These are phyloP conservation scores for Vitis hybrid DNA, from an alignment of 177 flowering plant species.

Conservation along the genomic window DNA sequence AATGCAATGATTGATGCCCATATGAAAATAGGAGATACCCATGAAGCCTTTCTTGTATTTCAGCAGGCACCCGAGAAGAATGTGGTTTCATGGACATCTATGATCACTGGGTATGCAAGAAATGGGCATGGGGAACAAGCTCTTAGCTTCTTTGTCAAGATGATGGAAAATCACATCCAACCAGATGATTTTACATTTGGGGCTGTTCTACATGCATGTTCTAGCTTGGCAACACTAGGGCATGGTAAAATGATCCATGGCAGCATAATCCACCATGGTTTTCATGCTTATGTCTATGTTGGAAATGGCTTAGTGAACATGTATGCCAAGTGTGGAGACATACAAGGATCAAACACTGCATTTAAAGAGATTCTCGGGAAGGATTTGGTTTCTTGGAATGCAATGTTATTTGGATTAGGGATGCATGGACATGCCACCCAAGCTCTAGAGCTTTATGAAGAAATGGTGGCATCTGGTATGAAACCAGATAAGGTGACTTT, in stretches of 20 bases:
- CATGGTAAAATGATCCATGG: slow-evolving; percentile 66
- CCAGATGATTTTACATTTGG: slow-evolving; percentile 73
- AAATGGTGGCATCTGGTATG: slow-evolving; percentile 43
- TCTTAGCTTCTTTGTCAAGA: slow-evolving; percentile 44
- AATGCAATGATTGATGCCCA: slow-evolving; percentile 70
- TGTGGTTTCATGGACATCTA: slow-evolving; percentile 72
- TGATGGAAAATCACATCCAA: slow-evolving; percentile 35
- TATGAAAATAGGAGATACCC: slow-evolving; percentile 57
- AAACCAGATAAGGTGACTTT: slow-evolving; percentile 77
- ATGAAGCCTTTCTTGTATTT: slow-evolving; percentile 46
- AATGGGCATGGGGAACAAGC: slow-evolving; percentile 58
- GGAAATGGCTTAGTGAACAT: slow-evolving; percentile 76
- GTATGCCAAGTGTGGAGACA: slow-evolving; percentile 80
- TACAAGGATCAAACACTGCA: slow-evolving; percentile 39
- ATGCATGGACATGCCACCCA: slow-evolving; percentile 47
- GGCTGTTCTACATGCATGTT: slow-evolving; percentile 69
- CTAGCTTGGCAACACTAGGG: slow-evolving; percentile 51
- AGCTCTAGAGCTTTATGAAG: slow-evolving; percentile 44
- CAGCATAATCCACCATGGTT: slow-evolving; percentile 45
- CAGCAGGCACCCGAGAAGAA: slow-evolving; percentile 51
- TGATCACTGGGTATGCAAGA: slow-evolving; percentile 67
- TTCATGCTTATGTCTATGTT: slow-evolving; percentile 43
- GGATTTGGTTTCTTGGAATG: slow-evolving; percentile 80
- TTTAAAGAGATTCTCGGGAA: slow-evolving; percentile 46
- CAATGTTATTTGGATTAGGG: slow-evolving; percentile 72